A percentile compares a stretch with the other conserved stretches of the same genome.
phyloP scores from a whole-genome alignment of 257 asterid species.

The Catharanthus roseus region DNA sequence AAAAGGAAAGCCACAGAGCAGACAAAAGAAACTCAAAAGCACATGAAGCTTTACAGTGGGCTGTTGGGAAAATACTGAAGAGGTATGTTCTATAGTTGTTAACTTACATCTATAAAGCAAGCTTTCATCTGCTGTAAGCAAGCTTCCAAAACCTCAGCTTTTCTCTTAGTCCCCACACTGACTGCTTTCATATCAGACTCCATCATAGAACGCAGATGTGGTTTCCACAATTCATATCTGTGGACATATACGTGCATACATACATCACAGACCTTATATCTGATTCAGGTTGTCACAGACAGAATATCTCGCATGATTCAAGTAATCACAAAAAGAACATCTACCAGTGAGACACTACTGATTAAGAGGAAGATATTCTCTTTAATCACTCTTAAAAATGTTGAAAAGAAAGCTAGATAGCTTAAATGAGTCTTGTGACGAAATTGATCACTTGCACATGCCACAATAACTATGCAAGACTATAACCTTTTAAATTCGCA shows the following conservation, averaged over 20 bases:
- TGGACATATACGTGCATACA: slow-evolving; percentile 9
- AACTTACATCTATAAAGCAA: slow-evolving; percentile 85
- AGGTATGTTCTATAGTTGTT: slow-evolving; percentile 4
- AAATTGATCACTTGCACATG: neutral
- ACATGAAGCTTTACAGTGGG: neutral
- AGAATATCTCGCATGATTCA: neutral
- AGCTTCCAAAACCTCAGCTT: slow-evolving; percentile 75
- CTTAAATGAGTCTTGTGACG: neutral
- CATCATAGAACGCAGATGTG: slow-evolving; percentile 89
- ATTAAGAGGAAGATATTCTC: neutral
- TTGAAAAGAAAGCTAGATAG: neutral
- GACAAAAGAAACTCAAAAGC: neutral
- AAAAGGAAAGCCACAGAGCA: neutral
- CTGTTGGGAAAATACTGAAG: neutral
- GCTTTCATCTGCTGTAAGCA: slow-evolving; percentile 89
- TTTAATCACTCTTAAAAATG: neutral
- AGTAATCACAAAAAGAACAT: neutral
- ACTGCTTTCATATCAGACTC: slow-evolving; percentile 91
- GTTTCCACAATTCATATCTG: slow-evolving; percentile 96
- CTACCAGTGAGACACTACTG: neutral
- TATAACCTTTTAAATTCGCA: neutral
- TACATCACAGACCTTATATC: too few relatives aligned
- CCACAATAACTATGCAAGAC: neutral
- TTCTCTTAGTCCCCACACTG: slow-evolving; percentile 74
- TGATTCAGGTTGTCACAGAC: neutral